Base-by-base conservation (phyloP, 1,139 yeast genomes). In the Diutina scorzettiae region DNA sequence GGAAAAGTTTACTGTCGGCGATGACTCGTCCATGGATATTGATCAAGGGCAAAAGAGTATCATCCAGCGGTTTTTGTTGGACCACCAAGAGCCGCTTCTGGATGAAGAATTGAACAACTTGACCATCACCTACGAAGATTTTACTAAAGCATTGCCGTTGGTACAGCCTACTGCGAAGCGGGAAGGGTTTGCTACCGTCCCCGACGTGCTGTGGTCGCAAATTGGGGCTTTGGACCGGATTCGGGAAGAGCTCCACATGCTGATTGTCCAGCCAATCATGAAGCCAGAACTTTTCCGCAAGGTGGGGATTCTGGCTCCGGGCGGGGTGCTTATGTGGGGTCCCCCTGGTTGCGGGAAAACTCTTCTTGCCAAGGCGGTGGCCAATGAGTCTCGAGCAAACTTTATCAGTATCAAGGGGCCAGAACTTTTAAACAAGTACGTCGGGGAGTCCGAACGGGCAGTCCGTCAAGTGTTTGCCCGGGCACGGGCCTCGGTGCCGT, bases 331-430 rank as follows among this genome's bases (percentile, higher is more conserved):
- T 18, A 73, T 91, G 69, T 91, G 98, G 98, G 99, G 99, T 0
- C 99, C 98, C 1, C 98, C 98, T 2, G 98, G 98, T 19, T 91
- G 97, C 65, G 98, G 98, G 71, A 91, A 91, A 57, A 91, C 98
- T 0, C 67, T 91, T 44, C 66, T 91, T 41, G 98, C 97, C 1
- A 91, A 91, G 55, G 98, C 97, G 0, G 97, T 91, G 9, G 98
- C 98, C 12, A 89, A 91, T 57, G 97, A 91, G 60, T 85, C 96
- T 1, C 74, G 94, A 44, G 97, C 97, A 7, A 91, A 91, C 57
- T 91, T 91, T 60, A 91, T 91, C 37, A 84, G 95, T 8, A 87
- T 91, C 33, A 81, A 93, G 49, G 98, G 98, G 2, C 97, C 98
- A 0, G 98, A 91, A 58, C 64, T 91, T 44, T 68, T 91, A 46